These are phyloP conservation scores for Pestalotiopsis sp. DNA, from an alignment of 2,329 filamentous ascomycete genomes.

Conservation along the genomic window DNA sequence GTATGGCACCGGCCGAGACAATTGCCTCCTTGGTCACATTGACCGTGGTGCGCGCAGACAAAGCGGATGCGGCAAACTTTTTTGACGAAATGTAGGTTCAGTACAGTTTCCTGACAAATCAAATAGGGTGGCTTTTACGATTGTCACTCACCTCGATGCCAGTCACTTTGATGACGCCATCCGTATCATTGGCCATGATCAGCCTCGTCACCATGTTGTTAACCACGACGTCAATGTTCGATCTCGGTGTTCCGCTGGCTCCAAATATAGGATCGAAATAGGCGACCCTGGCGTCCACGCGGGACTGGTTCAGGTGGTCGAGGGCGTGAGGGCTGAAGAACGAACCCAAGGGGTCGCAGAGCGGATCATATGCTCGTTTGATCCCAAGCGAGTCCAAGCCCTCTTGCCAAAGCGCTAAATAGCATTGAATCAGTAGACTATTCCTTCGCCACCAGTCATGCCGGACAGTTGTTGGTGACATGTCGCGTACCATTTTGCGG, in stretches of 20 bases:
- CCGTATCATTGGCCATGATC: background rate
- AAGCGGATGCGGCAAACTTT: background rate
- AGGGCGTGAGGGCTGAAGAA: slow-evolving; percentile 5
- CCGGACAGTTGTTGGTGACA: background rate
- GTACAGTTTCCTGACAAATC: background rate
- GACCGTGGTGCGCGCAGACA: slow-evolving; percentile 13
- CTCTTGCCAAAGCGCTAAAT: background rate
- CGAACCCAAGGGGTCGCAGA: background rate
- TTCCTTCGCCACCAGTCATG: too few species aligned
- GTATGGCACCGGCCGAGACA: slow-evolving; percentile 35
- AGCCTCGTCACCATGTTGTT: slow-evolving; percentile 6
- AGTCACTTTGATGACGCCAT: background rate
- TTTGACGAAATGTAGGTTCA: background rate
- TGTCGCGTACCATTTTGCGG: slow-evolving; percentile 5
- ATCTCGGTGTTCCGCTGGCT: background rate
- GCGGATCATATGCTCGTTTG: background rate
- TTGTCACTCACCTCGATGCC: background rate
- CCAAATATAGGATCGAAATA: slow-evolving; percentile 11
- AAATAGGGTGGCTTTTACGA: background rate
- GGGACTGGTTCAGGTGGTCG: slow-evolving; percentile 8
- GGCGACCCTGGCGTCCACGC: background rate
- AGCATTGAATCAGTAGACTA: too few species aligned
- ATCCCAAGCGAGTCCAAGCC: background rate
- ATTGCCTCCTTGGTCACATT: slow-evolving; percentile 36
- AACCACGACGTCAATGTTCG: slow-evolving; percentile 7